These are phyloP conservation scores for Rubroshorea leprosula DNA, from an alignment of 345 rosid species.

Conservation along the genomic window DNA sequence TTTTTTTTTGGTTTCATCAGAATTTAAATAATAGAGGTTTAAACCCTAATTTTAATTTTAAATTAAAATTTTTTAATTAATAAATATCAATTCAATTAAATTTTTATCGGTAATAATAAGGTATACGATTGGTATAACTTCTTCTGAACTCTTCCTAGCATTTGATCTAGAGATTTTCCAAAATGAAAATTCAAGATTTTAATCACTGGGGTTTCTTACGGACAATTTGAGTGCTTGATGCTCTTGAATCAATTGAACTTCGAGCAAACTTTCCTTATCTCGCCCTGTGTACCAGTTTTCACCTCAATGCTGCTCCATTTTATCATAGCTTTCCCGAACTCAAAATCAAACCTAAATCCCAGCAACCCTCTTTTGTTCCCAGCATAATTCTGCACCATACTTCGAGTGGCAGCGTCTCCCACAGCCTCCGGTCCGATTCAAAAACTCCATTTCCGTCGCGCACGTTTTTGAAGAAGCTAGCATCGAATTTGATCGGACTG, in stretches of 20 bases:
- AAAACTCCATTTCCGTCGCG: constrained; percentile 56
- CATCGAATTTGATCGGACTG: constrained; percentile 49
- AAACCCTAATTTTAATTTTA: too few relatives aligned
- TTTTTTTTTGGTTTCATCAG: too few relatives aligned
- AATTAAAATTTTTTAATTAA: too few relatives aligned
- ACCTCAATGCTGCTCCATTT: constrained; percentile 71
- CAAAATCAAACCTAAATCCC: constrained; percentile 53
- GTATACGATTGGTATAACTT: too few relatives aligned
- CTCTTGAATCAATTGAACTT: constrained; percentile 35
- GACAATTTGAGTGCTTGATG: too few relatives aligned
- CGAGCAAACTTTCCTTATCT: constrained; percentile 63
- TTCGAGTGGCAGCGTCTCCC: constrained; percentile 46
- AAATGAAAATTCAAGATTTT: too few relatives aligned
- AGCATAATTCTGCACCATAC: constrained; percentile 42
- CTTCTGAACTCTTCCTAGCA: too few relatives aligned
- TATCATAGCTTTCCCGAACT: constrained; percentile 60
- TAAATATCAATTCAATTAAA: too few relatives aligned
- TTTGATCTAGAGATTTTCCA: too few relatives aligned
- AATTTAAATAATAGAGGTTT: too few relatives aligned
- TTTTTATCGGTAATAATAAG: too few relatives aligned
- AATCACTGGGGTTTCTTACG: too few relatives aligned
- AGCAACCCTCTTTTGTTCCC: constrained; percentile 49
- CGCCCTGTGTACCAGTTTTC: constrained; percentile 58
- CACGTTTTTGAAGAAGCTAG: constrained; percentile 51
- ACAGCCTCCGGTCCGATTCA: constrained; percentile 76